Evolutionary conservation across 2,329 filamentous ascomycete genomes (phyloP).

Genomic region (Aspergillus hortae): DNA sequence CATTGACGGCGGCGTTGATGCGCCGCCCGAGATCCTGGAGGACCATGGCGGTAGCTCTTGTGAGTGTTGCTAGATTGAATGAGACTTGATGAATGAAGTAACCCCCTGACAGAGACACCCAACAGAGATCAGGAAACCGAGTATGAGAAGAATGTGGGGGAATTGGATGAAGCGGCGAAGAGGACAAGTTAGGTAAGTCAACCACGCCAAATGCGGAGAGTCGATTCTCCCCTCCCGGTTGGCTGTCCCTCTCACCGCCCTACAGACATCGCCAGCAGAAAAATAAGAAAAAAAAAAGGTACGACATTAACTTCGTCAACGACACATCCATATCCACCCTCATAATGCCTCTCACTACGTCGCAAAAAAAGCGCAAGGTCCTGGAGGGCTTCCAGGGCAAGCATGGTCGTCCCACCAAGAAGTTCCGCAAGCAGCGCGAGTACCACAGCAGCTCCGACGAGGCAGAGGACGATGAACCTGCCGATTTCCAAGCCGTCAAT

Average conservation of each 20-base stretch:
- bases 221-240: constrained; percentile 30
- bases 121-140: not conserved
- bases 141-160: not conserved
- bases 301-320: not conserved
- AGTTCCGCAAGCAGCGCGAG: constrained; percentile 59
- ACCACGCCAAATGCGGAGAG: constrained; percentile 27
- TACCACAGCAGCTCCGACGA: constrained; percentile 64
- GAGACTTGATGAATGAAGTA: not conserved
- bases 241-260: constrained; percentile 25
- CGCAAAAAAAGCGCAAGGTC: constrained; percentile 54
- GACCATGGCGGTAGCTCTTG: constrained; percentile 64
- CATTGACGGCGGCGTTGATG: constrained; percentile 93
- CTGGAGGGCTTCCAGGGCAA: constrained; percentile 57
- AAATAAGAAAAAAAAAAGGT: constrained; percentile 22
- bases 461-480: constrained; percentile 44
- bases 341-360: constrained; percentile 38
- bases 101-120: too few relatives aligned
- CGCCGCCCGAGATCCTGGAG: constrained; percentile 97
- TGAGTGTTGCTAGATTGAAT: not conserved
- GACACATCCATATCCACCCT: not conserved
- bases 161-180: constrained; percentile 11
- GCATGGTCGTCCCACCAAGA: constrained; percentile 51
- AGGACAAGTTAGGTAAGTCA: constrained; percentile 9
- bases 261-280: constrained; percentile 12
- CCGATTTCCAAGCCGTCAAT: constrained; percentile 50